phyloP scores from a whole-genome alignment of 192 early-diverging fungal genomes.

The Linnemannia exigua region DNA sequence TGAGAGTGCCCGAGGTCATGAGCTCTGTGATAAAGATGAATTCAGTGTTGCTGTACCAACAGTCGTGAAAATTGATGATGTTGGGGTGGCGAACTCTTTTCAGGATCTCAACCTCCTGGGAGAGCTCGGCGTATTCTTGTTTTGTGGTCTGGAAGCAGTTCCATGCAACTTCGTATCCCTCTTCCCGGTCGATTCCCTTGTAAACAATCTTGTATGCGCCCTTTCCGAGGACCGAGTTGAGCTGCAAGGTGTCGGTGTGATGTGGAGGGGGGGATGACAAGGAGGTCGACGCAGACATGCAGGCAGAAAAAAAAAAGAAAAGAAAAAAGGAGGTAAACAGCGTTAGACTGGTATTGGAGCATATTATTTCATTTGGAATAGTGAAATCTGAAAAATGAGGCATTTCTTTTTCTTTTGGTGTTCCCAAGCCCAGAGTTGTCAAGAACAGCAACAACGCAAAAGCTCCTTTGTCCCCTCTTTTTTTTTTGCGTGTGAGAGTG shows the following conservation, averaged over 20 bases:
- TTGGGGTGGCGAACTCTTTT: slow-evolving; percentile 86
- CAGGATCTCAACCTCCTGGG: slow-evolving; percentile 83
- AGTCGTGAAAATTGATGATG: slow-evolving; percentile 86
- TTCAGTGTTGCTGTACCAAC: slow-evolving; percentile 80
- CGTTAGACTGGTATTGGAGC: slow-evolving; percentile 17
- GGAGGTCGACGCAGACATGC: not conserved
- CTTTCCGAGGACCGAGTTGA: slow-evolving; percentile 78
- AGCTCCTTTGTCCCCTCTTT: slow-evolving; percentile 13
- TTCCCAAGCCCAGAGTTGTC: not conserved
- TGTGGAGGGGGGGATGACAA: not conserved
- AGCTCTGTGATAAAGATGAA: slow-evolving; percentile 88
- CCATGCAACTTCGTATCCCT: slow-evolving; percentile 93
- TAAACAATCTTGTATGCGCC: slow-evolving; percentile 92
- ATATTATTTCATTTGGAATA: not conserved
- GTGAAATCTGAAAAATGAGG: slow-evolving; percentile 23
- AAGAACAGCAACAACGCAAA: slow-evolving; percentile 22
- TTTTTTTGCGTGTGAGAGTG: not conserved
- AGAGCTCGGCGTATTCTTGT: slow-evolving; percentile 79
- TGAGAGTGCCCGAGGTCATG: slow-evolving; percentile 88
- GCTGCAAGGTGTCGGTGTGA: slow-evolving; percentile 23
- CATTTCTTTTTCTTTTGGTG: slow-evolving; percentile 41
- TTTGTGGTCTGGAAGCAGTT: slow-evolving; percentile 87
- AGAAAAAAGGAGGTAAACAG: slow-evolving; percentile 12
- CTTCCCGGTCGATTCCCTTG: slow-evolving; percentile 89
- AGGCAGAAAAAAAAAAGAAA: not conserved